These are phyloP conservation scores for Fusarium devonianum DNA, from an alignment of 2,329 filamentous ascomycete species.

Conservation along the genomic window DNA sequence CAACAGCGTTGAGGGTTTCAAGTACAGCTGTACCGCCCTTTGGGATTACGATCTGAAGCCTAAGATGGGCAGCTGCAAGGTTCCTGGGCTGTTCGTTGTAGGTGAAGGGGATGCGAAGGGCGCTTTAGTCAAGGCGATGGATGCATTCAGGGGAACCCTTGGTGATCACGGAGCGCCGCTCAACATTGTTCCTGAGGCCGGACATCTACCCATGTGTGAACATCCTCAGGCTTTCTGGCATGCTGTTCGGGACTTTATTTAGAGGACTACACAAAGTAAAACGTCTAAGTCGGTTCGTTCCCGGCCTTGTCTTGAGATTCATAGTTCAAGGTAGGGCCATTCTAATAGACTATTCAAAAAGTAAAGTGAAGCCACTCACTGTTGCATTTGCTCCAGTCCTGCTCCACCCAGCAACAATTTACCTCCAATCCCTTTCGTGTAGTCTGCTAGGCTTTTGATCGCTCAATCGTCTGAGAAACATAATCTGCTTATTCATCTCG, in stretches of 20 bases:
- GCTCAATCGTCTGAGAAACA: too few relatives aligned
- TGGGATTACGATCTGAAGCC: conserved; percentile 74
- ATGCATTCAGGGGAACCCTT: conserved; percentile 69
- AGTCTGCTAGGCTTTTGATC: too few relatives aligned
- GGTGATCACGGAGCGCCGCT: conserved; percentile 64
- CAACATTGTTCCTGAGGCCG: conserved; percentile 71
- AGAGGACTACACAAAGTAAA: too few relatives aligned
- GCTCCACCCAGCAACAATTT: too few relatives aligned
- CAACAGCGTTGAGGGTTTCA: conserved; percentile 76
- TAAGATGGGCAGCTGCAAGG: conserved; percentile 59
- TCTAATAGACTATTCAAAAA: too few relatives aligned
- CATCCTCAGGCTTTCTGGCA: conserved; percentile 72
- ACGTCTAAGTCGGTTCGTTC: too few relatives aligned
- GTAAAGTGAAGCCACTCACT: too few relatives aligned
- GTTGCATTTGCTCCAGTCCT: too few relatives aligned
- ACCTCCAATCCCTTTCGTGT: too few relatives aligned
- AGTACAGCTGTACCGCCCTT: conserved; percentile 71
- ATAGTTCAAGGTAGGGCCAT: background rate
- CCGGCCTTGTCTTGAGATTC: too few relatives aligned
- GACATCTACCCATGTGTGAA: conserved; percentile 87
- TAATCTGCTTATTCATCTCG: too few relatives aligned
- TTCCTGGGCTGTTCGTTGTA: conserved; percentile 73
- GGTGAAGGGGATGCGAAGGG: conserved; percentile 75
- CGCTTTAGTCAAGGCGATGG: conserved; percentile 80
- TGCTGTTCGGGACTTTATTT: conserved; percentile 67